A percentile compares a stretch with the other conserved stretches of the same genome.
These are phyloP conservation scores for Anisodus acutangulus DNA, from an alignment of 257 asterid genomes.

Conservation along the genomic window DNA sequence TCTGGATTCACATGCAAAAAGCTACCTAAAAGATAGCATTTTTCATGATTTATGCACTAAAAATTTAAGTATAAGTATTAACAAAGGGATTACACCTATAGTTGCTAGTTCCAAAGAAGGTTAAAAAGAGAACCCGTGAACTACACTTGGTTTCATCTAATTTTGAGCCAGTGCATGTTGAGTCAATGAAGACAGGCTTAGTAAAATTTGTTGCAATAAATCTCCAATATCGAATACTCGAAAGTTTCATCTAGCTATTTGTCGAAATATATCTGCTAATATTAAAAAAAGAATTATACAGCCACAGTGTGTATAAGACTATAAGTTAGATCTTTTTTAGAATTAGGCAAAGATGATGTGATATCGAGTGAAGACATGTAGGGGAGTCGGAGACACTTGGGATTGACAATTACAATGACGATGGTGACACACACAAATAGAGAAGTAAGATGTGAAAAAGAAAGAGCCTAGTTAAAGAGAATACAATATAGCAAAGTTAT, in stretches of 20 bases:
- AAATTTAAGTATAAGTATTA: background rate
- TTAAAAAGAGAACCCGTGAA: background rate
- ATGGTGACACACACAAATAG: background rate
- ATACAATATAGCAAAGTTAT: background rate
- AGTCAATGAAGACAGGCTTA: background rate
- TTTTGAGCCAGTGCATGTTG: background rate
- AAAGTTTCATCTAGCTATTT: background rate
- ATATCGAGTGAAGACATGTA: background rate
- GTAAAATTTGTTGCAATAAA: background rate
- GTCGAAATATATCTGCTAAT: background rate
- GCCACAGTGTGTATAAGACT: background rate
- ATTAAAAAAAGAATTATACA: background rate
- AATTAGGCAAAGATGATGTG: background rate
- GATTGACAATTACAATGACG: conserved; percentile 6
- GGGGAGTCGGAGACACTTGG: background rate
- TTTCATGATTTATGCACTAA: background rate
- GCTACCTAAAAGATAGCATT: background rate
- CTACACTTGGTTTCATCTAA: background rate
- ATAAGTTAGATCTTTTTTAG: background rate
- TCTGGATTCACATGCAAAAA: background rate
- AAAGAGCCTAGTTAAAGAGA: background rate
- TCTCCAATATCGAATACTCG: background rate
- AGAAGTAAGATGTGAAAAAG: background rate
- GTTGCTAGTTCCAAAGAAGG: background rate
- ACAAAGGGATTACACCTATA: background rate